These are phyloP conservation scores for Protomyces inouyei DNA, from an alignment of 1,139 yeast species.

Conservation along the genomic window DNA sequence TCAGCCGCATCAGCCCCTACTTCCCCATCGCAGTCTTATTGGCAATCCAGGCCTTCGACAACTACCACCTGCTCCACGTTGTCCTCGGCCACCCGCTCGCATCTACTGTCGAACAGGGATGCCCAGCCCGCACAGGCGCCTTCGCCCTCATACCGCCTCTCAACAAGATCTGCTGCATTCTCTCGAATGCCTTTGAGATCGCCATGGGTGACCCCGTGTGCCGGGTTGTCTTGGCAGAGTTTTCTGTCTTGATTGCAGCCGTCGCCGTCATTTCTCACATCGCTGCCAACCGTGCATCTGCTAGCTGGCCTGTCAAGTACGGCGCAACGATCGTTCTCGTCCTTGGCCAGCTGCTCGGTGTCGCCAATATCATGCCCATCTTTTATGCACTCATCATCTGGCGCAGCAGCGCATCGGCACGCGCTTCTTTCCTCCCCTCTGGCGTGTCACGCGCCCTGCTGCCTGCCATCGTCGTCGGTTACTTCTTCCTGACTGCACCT, in stretches of 20 bases:
- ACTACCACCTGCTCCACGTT: slow-evolving; percentile 8
- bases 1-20: slow-evolving; percentile 11
- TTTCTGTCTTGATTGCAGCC: slow-evolving; percentile 1
- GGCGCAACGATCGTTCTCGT: slow-evolving; percentile 2
- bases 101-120: not conserved
- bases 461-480: slow-evolving; percentile 9
- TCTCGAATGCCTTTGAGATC: not conserved
- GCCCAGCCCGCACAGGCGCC: not conserved
- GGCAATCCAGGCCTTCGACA: slow-evolving; percentile 6
- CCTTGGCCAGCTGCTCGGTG: slow-evolving; percentile 2
- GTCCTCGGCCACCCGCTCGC: not conserved
- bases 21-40: slow-evolving; percentile 17
- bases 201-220: slow-evolving; percentile 7
- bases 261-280: slow-evolving; percentile 8
- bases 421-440: slow-evolving; percentile 19
- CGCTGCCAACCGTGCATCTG: slow-evolving; percentile 12
- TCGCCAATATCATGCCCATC: slow-evolving; percentile 10
- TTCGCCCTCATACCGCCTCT: not conserved
- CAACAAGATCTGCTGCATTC: not conserved
- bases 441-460: slow-evolving; percentile 18
- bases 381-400: slow-evolving; percentile 8
- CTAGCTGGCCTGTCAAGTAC: slow-evolving; percentile 11
- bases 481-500: not conserved
- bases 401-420: slow-evolving; percentile 10
- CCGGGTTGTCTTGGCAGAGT: slow-evolving; percentile 4